A percentile compares a stretch with the other conserved stretches of the same genome.
Conservation (phyloP, 257 asterid genomes). For the Solanum gracilifrons region DNA sequence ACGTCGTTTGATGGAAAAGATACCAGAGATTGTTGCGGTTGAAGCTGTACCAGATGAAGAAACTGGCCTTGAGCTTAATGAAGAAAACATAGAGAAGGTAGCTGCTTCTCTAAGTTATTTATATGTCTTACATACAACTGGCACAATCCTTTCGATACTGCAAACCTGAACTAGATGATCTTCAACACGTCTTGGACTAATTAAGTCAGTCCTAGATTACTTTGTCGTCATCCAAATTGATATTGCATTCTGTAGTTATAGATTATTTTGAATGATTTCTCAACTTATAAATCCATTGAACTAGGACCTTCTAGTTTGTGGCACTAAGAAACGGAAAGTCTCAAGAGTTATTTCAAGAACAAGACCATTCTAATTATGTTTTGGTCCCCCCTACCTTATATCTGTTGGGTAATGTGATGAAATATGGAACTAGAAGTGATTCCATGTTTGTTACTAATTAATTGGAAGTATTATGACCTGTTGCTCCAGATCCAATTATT, state of each 20-base stretch:
- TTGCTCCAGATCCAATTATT: background rate
- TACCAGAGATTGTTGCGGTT: conserved; percentile 88
- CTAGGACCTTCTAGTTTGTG: background rate
- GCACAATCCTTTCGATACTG: background rate
- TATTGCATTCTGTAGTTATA: background rate
- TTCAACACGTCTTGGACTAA: background rate
- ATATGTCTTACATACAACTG: background rate
- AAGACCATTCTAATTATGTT: background rate
- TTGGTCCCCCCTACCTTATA: background rate
- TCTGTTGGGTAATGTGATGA: background rate
- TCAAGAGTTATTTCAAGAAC: background rate
- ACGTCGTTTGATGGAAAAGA: conserved; percentile 85
- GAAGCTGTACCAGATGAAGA: conserved; percentile 91
- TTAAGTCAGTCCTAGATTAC: background rate
- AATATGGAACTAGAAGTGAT: background rate
- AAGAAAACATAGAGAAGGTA: conserved; percentile 94
- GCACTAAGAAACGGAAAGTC: background rate
- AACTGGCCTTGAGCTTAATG: conserved; percentile 89
- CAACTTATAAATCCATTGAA: background rate
- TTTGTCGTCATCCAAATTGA: background rate
- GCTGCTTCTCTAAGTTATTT: conserved; percentile 2
- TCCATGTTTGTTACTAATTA: background rate
- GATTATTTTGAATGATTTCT: background rate
- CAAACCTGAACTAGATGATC: background rate
- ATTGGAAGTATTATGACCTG: background rate